Conservation (phyloP, 1,139 yeast genomes). For the Geotrichum reessii region DNA sequence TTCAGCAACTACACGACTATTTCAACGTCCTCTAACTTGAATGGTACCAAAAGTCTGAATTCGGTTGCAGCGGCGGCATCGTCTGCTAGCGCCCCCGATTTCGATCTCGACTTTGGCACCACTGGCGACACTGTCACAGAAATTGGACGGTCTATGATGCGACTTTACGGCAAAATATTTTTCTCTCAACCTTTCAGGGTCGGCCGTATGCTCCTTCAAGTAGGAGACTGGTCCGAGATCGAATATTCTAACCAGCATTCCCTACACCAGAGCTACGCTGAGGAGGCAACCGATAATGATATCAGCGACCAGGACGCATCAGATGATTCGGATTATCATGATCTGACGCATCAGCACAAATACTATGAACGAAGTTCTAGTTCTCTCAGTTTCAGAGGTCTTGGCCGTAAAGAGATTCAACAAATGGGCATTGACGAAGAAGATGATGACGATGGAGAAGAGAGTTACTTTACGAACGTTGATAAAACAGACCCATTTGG, state of each 20-base stretch:
- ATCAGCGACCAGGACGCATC: slow-evolving; percentile 16
- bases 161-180: slow-evolving; percentile 61
- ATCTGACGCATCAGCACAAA: not conserved
- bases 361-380: slow-evolving; percentile 16
- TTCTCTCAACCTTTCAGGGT: slow-evolving; percentile 88
- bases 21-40: slow-evolving; percentile 9
- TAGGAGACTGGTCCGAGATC: slow-evolving; percentile 46
- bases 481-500: not conserved
- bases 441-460: slow-evolving; percentile 35
- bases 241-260: not conserved
- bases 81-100: slow-evolving; percentile 11
- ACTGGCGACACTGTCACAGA: slow-evolving; percentile 18
- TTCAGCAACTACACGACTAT: slow-evolving; percentile 14
- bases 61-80: slow-evolving; percentile 3
- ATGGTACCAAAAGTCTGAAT: not conserved
- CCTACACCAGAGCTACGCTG: slow-evolving; percentile 1
- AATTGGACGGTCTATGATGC: slow-evolving; percentile 53
- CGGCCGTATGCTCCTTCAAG: slow-evolving; percentile 70
- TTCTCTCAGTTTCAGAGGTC: slow-evolving; percentile 15
- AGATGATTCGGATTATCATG: not conserved
- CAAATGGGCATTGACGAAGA: slow-evolving; percentile 1
- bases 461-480: slow-evolving; percentile 45
- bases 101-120: slow-evolving; percentile 19
- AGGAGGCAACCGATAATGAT: slow-evolving; percentile 22
- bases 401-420: slow-evolving; percentile 9